phyloP scores from a whole-genome alignment of 306 rosid species.

The Malus orientalis region DNA sequence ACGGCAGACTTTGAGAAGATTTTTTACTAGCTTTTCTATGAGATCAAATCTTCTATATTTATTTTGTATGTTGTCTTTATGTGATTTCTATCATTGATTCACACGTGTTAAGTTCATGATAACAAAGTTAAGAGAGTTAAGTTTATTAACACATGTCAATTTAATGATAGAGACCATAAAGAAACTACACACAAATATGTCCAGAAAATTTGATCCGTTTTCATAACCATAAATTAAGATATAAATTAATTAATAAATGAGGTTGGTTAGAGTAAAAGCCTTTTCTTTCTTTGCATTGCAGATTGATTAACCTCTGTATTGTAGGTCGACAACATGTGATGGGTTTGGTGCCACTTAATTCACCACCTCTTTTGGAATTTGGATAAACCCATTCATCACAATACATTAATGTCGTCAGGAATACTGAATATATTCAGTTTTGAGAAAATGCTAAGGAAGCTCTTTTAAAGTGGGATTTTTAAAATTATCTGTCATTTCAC shows the following conservation, averaged over 20 bases:
- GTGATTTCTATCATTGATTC: too few species aligned
- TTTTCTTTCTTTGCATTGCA: conserved; percentile 26
- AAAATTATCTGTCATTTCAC: too few species aligned
- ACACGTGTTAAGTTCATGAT: too few species aligned
- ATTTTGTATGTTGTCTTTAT: too few species aligned
- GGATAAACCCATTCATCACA: neutral
- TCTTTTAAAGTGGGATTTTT: too few species aligned
- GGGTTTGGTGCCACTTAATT: conserved; percentile 13
- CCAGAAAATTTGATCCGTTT: too few species aligned
- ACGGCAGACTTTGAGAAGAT: conserved; percentile 26
- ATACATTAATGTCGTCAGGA: neutral
- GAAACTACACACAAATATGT: too few species aligned
- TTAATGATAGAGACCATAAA: too few species aligned
- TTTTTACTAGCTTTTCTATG: neutral
- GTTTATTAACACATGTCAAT: too few species aligned
- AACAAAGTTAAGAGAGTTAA: too few species aligned
- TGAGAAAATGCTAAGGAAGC: too few species aligned
- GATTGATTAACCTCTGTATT: conserved; percentile 11
- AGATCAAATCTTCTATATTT: too few species aligned
- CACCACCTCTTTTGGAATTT: neutral
- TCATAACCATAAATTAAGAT: conserved; percentile 9
- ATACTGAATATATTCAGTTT: neutral
- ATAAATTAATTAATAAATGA: conserved; percentile 1
- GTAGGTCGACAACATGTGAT: conserved; percentile 11
- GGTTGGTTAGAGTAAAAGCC: conserved; percentile 42